Percentiles rank a stretch among this genome's conserved stretches.
Evolutionary conservation across 371 early-diverging fungal species (phyloP).

Genomic region (Lichtheimia ramosa): DNA sequence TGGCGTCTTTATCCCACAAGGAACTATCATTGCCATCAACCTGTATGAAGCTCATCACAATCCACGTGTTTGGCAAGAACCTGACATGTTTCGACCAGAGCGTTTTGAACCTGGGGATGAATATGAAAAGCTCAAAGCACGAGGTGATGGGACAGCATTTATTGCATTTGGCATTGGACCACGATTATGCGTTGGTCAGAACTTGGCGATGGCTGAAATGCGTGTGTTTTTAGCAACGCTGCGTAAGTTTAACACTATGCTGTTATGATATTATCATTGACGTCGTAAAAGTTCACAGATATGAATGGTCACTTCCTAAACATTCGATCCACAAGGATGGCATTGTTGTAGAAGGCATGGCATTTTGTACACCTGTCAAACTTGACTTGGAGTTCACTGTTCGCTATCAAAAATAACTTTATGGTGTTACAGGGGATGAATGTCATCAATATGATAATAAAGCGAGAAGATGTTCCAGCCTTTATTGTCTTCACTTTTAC

Average conservation of each 20-base stretch:
- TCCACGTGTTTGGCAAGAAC: slow-evolving; percentile 21
- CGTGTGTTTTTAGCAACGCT: slow-evolving; percentile 41
- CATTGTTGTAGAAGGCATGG: not conserved
- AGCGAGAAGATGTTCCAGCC: too few species aligned
- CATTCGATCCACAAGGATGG: slow-evolving; percentile 17
- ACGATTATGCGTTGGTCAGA: slow-evolving; percentile 51
- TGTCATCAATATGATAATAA: too few species aligned
- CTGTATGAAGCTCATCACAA: slow-evolving; percentile 17
- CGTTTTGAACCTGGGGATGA: slow-evolving; percentile 18
- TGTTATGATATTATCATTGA: not conserved
- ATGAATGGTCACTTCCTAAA: slow-evolving; percentile 18
- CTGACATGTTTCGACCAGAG: slow-evolving; percentile 19
- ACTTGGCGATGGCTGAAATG: slow-evolving; percentile 25
- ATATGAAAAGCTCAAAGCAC: slow-evolving; percentile 1
- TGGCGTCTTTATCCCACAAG: slow-evolving; percentile 20
- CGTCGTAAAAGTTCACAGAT: slow-evolving; percentile 16
- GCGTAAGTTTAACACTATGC: slow-evolving; percentile 8
- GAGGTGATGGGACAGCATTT: slow-evolving; percentile 2
- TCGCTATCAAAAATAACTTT: too few species aligned
- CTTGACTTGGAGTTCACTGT: too few species aligned
- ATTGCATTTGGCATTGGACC: slow-evolving; percentile 18
- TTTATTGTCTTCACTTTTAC: slow-evolving; percentile 17
- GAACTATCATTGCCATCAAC: slow-evolving; percentile 10
- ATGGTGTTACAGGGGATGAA: too few species aligned
- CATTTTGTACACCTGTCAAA: too few species aligned